Evolutionary conservation across 2,329 filamentous ascomycete genomes (phyloP).

Genomic region (Colletotrichum australisinense): DNA sequence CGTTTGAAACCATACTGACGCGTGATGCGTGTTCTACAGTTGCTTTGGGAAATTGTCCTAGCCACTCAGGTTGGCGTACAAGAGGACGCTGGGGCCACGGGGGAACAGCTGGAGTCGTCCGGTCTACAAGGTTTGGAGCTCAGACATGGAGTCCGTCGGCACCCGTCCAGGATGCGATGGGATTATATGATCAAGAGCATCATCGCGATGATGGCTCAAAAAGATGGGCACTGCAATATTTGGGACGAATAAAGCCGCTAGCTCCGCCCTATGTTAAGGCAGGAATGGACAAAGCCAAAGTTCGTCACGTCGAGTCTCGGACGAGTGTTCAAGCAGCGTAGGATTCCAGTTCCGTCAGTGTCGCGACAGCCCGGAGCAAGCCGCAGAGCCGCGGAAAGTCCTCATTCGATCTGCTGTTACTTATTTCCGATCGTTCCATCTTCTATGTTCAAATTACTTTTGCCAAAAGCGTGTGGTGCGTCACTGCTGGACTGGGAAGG

Average conservation of each 20-base stretch:
- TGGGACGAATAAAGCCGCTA: not conserved
- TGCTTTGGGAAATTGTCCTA: not conserved
- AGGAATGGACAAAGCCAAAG: no score
- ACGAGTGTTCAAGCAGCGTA: no score
- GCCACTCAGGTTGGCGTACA: conserved; percentile 2
- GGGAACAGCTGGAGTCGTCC: conserved; percentile 22
- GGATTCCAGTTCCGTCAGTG: no score
- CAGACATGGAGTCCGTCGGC: not conserved
- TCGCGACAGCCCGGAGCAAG: no score
- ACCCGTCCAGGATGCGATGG: not conserved
- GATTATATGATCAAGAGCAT: not conserved
- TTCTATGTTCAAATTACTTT: no score
- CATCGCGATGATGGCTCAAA: not conserved
- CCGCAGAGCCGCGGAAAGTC: no score
- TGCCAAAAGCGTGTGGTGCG: no score
- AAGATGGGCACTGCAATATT: no score
- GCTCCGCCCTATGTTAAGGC: not conserved
- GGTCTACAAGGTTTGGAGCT: conserved; percentile 10
- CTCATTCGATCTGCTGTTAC: no score
- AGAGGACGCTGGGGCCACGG: not conserved
- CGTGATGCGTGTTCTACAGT: conserved; percentile 27
- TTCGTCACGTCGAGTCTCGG: no score
- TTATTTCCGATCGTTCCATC: no score
- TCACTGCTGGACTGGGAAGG: no score
- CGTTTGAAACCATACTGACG: not conserved